These are phyloP conservation scores for Aphanomyces astaci DNA, from an alignment of 352 stramenopile species.

Conservation along the genomic window DNA sequence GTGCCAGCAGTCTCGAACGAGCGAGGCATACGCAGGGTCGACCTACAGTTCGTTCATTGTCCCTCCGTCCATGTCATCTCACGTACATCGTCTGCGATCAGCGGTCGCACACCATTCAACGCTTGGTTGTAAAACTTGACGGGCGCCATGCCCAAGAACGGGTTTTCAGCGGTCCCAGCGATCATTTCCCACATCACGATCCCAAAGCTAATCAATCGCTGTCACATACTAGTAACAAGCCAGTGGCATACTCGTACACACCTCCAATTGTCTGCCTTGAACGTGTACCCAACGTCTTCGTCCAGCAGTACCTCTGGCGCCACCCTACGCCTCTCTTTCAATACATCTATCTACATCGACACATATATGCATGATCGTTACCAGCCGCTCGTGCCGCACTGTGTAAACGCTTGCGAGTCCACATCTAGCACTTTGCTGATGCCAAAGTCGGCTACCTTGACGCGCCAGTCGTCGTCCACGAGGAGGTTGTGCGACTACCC, in stretches of 20 bases:
- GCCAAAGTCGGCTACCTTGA: constrained; percentile 84
- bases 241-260: constrained; percentile 23
- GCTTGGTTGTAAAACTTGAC: constrained; percentile 89
- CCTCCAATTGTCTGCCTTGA: constrained; percentile 88
- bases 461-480: constrained; percentile 83
- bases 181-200: constrained; percentile 90
- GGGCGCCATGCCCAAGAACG: constrained; percentile 83
- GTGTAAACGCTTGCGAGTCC: constrained; percentile 71
- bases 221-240: background rate
- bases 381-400: constrained; percentile 83
- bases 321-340: constrained; percentile 41
- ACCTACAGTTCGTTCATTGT: constrained; percentile 12
- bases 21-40: constrained; percentile 59
- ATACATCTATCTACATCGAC: constrained; percentile 4
- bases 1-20: constrained; percentile 80
- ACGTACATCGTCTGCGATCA: constrained; percentile 42
- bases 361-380: constrained; percentile 27
- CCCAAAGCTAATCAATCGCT: constrained; percentile 47
- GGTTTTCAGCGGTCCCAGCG: constrained; percentile 65
- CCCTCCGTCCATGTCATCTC: background rate
- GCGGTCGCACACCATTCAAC: constrained; percentile 66
- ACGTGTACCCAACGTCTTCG: constrained; percentile 82
- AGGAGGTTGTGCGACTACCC: constrained; percentile 84
- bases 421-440: constrained; percentile 85
- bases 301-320: constrained; percentile 81